Conservation (phyloP, 225 moss, liverwort and hornwort genomes). For the Pseudisothecium myosuroides region DNA sequence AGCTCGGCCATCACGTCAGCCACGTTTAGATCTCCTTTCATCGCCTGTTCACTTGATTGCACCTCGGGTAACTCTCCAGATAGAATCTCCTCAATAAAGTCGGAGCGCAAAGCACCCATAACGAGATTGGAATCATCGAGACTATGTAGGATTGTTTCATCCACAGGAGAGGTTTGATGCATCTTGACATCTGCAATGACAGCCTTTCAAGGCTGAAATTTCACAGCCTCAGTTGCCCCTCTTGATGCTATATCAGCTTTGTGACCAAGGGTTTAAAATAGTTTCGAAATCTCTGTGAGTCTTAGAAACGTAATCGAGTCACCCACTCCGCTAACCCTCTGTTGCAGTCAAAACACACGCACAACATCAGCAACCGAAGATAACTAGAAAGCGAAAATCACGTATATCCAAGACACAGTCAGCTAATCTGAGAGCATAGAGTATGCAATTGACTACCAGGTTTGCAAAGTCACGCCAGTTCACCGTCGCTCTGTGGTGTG, state of each 20-base stretch:
- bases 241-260: background rate
- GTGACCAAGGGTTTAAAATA: background rate
- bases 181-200: slow-evolving; percentile 40
- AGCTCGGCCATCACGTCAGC: slow-evolving; percentile 70
- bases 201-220: slow-evolving; percentile 16
- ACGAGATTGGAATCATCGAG: slow-evolving; percentile 36
- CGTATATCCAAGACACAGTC: background rate
- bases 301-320: background rate
- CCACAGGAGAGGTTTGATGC: slow-evolving; percentile 28
- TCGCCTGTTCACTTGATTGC: slow-evolving; percentile 17
- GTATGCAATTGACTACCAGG: background rate
- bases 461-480: background rate
- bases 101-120: slow-evolving; percentile 27
- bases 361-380: slow-evolving; percentile 3
- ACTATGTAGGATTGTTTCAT: slow-evolving; percentile 26
- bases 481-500: background rate
- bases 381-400: background rate
- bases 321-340: background rate
- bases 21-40: slow-evolving; percentile 33
- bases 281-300: background rate
- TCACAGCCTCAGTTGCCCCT: background rate
- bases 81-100: slow-evolving; percentile 31
- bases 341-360: background rate
- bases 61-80: slow-evolving; percentile 19
- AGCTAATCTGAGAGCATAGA: background rate